Conservation (phyloP, 2,329 filamentous ascomycete species). For the Davidsoniella australis region DNA sequence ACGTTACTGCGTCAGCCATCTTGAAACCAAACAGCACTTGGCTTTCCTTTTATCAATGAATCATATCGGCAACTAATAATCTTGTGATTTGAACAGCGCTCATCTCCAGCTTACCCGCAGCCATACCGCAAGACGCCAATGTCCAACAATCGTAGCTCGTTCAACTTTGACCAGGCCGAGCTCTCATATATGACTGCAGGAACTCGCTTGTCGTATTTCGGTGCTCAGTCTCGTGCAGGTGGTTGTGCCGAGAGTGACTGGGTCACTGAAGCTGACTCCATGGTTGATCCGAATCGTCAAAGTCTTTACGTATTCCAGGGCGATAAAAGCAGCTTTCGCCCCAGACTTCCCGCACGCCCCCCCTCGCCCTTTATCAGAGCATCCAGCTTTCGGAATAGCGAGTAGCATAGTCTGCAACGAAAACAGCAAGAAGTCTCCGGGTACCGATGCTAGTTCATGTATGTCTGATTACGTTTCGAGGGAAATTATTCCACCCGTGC, state of each 20-base stretch:
- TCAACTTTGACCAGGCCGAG: slow-evolving; percentile 2
- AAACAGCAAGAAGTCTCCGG: not conserved
- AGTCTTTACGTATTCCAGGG: not conserved
- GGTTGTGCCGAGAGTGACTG: slow-evolving; percentile 1
- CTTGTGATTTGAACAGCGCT: not conserved
- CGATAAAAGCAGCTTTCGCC: not conserved
- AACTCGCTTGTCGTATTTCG: slow-evolving; percentile 1
- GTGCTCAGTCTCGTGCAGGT: not conserved
- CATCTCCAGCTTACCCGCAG: not conserved
- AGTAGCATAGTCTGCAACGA: not conserved
- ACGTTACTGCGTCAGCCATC: too few species aligned
- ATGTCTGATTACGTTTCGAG: too few species aligned
- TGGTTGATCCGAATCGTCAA: not conserved
- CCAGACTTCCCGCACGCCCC: not conserved
- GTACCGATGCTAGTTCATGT: not conserved
- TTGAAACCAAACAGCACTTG: not conserved
- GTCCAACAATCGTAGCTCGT: not conserved
- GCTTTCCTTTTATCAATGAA: too few species aligned
- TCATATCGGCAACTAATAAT: not conserved
- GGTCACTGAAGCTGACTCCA: slow-evolving; percentile 6
- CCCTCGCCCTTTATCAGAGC: not conserved
- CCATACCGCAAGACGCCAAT: not conserved
- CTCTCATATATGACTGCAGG: not conserved
- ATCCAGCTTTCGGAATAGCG: not conserved
- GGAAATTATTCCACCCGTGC: not conserved